Evolutionary conservation across 2,329 filamentous ascomycete genomes (phyloP).

Genomic region (Microdochium trichocladiopsis): DNA sequence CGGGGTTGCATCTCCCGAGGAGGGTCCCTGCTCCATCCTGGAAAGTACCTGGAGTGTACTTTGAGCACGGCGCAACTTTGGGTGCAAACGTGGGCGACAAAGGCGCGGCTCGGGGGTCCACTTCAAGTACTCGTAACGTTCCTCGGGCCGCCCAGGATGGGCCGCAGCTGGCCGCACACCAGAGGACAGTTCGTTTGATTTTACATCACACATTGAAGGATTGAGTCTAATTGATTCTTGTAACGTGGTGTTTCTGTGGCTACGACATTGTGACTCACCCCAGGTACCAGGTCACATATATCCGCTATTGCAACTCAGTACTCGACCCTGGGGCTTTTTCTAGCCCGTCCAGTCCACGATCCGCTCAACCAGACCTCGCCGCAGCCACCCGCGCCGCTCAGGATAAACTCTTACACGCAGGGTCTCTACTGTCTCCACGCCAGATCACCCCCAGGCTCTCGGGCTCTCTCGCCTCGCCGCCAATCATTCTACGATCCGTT

Average conservation of each 20-base stretch:
- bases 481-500: neutral
- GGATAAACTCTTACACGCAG: slow-evolving; percentile 6
- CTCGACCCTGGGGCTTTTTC: too few species aligned
- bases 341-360: too few species aligned
- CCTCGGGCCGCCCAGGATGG: neutral
- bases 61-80: too few species aligned
- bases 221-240: neutral
- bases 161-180: neutral
- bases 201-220: neutral
- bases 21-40: too few species aligned
- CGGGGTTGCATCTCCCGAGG: neutral
- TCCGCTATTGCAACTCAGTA: too few species aligned
- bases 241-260: neutral
- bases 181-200: neutral
- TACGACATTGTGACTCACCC: too few species aligned
- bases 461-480: neutral
- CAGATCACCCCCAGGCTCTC: neutral
- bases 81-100: too few species aligned
- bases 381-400: neutral
- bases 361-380: neutral
- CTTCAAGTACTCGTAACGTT: neutral
- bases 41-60: neutral
- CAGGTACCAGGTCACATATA: too few species aligned
- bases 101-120: neutral
- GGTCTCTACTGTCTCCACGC: neutral